Evolutionary conservation across 352 stramenopile genomes (phyloP), one percentile per base, ranked within the genome.

Genomic region (Globisporangium iwayamae): DNA sequence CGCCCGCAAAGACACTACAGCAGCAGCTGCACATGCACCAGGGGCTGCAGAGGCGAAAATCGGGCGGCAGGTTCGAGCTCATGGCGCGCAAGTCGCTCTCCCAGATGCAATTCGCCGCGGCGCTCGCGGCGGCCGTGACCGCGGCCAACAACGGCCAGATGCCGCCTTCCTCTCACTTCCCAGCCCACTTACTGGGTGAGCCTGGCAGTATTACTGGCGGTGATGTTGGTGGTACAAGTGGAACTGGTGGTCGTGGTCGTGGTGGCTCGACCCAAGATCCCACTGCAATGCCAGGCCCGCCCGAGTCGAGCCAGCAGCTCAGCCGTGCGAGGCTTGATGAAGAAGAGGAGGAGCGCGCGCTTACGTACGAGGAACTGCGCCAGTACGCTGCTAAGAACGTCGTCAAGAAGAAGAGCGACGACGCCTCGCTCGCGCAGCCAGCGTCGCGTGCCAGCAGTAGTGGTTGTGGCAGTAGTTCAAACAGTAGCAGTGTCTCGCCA

Each of bases 301-400:
- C 50, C 30, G 9, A 57, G 45, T 32, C 32, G 41, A 47, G 41
- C 16, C 41, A 47, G 41, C 41, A 58, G 20, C 16, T 56, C 13
- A 61, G 53, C 5, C 54, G 62, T 16, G 62, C 36, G 4, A 34
- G 14, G n/a, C 36, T 67, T n/a, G 76, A 89, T 13, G 80, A 79
- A 9, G 83, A 89, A 5, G 83, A 92, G 39, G 83, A 86, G 10
- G 83, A 92, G 36, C 76, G 81, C 64, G 76, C 78, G 28, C 79
- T 89, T 41, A 90, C 81, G 4, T 90, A 92, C 69, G 79, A 90
- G 18, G 81, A 92, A 56, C 75, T 92, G n/a, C 78, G 73, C 13
- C 67, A 70, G n/a, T 86, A 85, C 8, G 83, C 83, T 9, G 73
- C 63, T n/a, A 85, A 81, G 48, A 81, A 86, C 55, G 72, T 74